These are phyloP conservation scores for Crataegus laevigata DNA, from an alignment of 306 rosid species.

Conservation along the genomic window DNA sequence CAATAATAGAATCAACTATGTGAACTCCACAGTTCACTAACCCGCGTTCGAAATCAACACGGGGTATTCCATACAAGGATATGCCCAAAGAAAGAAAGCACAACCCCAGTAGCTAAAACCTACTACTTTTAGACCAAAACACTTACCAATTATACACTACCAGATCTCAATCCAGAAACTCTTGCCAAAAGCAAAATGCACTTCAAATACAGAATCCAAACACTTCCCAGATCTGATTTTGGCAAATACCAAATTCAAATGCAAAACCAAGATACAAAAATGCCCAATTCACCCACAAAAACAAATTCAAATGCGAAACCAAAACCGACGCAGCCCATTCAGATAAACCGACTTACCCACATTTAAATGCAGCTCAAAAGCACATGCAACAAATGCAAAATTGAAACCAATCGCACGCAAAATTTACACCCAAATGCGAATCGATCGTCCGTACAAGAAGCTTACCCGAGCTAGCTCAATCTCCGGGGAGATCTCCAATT, in stretches of 20 bases:
- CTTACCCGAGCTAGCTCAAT: slow-evolving; percentile 26
- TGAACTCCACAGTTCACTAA: slow-evolving; percentile 27
- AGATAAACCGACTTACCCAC: slow-evolving; percentile 6
- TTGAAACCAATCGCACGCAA: slow-evolving; percentile 21
- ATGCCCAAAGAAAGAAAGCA: slow-evolving; percentile 5
- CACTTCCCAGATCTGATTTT: slow-evolving; percentile 63
- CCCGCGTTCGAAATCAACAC: slow-evolving; percentile 27
- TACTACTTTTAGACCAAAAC: slow-evolving; percentile 20
- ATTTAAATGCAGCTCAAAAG: slow-evolving; percentile 17
- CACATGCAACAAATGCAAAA: slow-evolving; percentile 29
- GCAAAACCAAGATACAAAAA: slow-evolving; percentile 26
- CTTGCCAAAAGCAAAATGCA: slow-evolving; percentile 10
- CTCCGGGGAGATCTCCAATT: slow-evolving; percentile 52
- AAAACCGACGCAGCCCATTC: slow-evolving; percentile 20
- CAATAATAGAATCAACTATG: slow-evolving; percentile 10
- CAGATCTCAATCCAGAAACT: slow-evolving; percentile 51
- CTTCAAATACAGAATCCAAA: slow-evolving; percentile 27
- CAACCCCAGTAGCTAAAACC: slow-evolving; percentile 35
- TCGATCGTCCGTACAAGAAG: slow-evolving; percentile 37
- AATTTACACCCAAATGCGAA: slow-evolving; percentile 34
- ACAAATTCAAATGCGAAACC: slow-evolving; percentile 40
- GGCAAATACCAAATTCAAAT: slow-evolving; percentile 27
- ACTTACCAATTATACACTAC: slow-evolving; percentile 19
- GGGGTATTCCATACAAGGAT: slow-evolving; percentile 4
- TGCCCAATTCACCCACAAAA: slow-evolving; percentile 17